Conservation (phyloP, 2,329 filamentous ascomycete species). For the Fusarium protoensiforme region DNA sequence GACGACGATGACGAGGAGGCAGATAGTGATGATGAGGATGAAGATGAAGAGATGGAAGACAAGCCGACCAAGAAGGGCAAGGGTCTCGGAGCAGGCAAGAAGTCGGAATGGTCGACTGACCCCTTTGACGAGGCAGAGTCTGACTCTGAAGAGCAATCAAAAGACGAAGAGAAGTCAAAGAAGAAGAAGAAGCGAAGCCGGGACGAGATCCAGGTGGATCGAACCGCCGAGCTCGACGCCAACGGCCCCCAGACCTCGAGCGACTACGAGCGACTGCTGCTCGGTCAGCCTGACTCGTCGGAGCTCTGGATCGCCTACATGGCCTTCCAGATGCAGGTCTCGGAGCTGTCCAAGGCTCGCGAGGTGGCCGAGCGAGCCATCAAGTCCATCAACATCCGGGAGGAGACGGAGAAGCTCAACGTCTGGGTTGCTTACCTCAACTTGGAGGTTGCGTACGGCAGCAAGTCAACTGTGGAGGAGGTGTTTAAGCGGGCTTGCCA, state of each 20-base stretch:
- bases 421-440: slow-evolving; percentile 96
- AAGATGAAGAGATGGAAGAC: slow-evolving; percentile 55
- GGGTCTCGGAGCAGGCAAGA: slow-evolving; percentile 68
- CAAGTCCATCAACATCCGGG: slow-evolving; percentile 88
- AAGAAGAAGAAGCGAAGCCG: slow-evolving; percentile 77
- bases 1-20: slow-evolving; percentile 56
- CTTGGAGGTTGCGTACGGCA: slow-evolving; percentile 90
- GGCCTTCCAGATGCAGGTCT: slow-evolving; percentile 96
- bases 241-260: slow-evolving; percentile 89
- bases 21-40: slow-evolving; percentile 49
- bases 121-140: slow-evolving; percentile 70
- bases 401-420: slow-evolving; percentile 93
- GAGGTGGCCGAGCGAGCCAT: slow-evolving; percentile 92
- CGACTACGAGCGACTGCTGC: slow-evolving; percentile 92
- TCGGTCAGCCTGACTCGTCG: slow-evolving; percentile 94
- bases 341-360: slow-evolving; percentile 87
- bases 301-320: slow-evolving; percentile 96
- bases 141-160: slow-evolving; percentile 56
- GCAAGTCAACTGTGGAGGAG: slow-evolving; percentile 82
- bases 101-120: slow-evolving; percentile 89
- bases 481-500: slow-evolving; percentile 93
- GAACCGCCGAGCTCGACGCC: slow-evolving; percentile 89
- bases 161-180: slow-evolving; percentile 53
- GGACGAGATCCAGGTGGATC: slow-evolving; percentile 83
- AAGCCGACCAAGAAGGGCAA: slow-evolving; percentile 47